Evolutionary conservation across 2,329 filamentous ascomycete species (phyloP).

Genomic region (Diaporthe vexans): DNA sequence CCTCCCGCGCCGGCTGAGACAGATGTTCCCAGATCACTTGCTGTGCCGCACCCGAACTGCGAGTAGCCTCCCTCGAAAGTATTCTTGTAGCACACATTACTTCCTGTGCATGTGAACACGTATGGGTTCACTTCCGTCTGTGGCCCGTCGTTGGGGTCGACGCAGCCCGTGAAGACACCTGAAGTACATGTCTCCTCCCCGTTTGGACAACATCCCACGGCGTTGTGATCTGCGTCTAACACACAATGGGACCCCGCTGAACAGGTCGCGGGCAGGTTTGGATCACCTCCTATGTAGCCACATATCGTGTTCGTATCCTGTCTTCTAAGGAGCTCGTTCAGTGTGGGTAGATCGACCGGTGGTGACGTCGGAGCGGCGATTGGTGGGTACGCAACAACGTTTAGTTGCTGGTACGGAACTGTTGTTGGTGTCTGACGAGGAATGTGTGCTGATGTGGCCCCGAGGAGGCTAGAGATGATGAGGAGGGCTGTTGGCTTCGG

Average conservation of each 20-base stretch:
- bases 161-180: slow-evolving; percentile 71
- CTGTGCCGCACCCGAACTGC: slow-evolving; percentile 70
- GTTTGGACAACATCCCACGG: slow-evolving; percentile 71
- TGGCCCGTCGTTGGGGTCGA: slow-evolving; percentile 64
- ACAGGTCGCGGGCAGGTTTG: slow-evolving; percentile 68
- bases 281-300: slow-evolving; percentile 68
- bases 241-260: slow-evolving; percentile 71
- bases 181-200: slow-evolving; percentile 62
- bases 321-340: slow-evolving; percentile 55
- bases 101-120: slow-evolving; percentile 67
- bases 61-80: slow-evolving; percentile 67
- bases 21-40: slow-evolving; percentile 61
- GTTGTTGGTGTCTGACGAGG: slow-evolving; percentile 47
- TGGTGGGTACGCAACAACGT: slow-evolving; percentile 52
- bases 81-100: slow-evolving; percentile 69
- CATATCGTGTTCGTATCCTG: slow-evolving; percentile 67
- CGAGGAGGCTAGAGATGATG: slow-evolving; percentile 47
- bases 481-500: slow-evolving; percentile 50
- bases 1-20: slow-evolving; percentile 64
- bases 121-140: slow-evolving; percentile 69
- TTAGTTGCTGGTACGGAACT: slow-evolving; percentile 48
- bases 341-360: slow-evolving; percentile 53
- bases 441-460: slow-evolving; percentile 47
- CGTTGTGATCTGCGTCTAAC: slow-evolving; percentile 61
- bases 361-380: slow-evolving; percentile 55